phyloP scores from a whole-genome alignment of 306 rosid species.

The Macrotyloma uniflorum region DNA sequence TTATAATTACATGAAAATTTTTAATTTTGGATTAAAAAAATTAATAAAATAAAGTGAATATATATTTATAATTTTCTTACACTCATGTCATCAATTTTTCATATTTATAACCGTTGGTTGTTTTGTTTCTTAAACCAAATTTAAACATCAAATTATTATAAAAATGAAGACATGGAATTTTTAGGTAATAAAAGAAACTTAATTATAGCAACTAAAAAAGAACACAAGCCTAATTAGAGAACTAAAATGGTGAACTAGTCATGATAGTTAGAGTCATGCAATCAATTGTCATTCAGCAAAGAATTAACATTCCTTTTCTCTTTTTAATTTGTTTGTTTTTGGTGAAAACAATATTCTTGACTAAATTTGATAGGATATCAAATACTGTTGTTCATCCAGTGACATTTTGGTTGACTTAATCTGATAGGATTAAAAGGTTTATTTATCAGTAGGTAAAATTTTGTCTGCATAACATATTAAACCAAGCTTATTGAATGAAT shows the following conservation, averaged over 20 bases:
- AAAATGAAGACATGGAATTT: too few relatives aligned
- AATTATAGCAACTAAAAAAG: too few relatives aligned
- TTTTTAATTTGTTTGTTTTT: not conserved
- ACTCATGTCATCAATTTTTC: too few relatives aligned
- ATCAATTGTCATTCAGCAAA: not conserved
- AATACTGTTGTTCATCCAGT: constrained; percentile 9
- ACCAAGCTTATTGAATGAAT: not conserved
- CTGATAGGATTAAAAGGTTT: not conserved
- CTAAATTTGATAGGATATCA: constrained; percentile 5
- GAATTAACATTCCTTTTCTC: not conserved
- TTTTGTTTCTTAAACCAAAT: too few relatives aligned
- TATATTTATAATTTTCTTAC: too few relatives aligned
- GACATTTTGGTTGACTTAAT: constrained; percentile 18
- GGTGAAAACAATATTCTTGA: constrained; percentile 25
- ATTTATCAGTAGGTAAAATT: not conserved
- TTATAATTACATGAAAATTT: too few relatives aligned
- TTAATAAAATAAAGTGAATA: too few relatives aligned
- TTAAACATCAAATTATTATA: too few relatives aligned
- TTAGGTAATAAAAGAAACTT: too few relatives aligned
- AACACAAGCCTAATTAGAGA: not conserved
- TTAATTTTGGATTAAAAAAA: too few relatives aligned
- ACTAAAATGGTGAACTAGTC: not conserved
- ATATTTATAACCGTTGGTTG: too few relatives aligned
- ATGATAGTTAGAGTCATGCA: too few relatives aligned
- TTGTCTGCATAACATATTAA: constrained; percentile 8